Base-by-base conservation (phyloP, 768 basidiomycete species). In the Cubamyces lactineus region DNA sequence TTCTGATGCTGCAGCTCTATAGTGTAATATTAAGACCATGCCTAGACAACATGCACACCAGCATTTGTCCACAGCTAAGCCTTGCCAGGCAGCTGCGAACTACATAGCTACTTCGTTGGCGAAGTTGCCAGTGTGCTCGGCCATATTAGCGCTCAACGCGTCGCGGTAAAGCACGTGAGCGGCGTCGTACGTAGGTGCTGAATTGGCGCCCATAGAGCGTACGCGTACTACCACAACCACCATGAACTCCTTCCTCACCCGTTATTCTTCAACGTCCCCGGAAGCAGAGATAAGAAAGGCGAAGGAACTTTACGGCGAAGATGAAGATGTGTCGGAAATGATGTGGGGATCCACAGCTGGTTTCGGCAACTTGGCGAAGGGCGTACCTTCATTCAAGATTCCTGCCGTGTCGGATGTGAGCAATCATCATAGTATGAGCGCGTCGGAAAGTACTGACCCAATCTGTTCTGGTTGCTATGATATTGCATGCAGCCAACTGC, bases 291-390 rank as follows among this genome's bases (percentile, higher is more conserved):
- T 85, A 4, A 76, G 78, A 61, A 82, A 77, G 65, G 82, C 83
- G 15, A 79, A 78, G 53, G 71, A 75, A 40, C 73, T 81, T 1
- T 73, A 79, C 5, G 84, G 78, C 5, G 86, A 89, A 48, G 86
- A 91, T 43, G 86, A 85, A 19, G 84, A 85, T 45, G 79, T 83
- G 65, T 81, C 84, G 30, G 87, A 89, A 66, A 77, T 82, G n/a
- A 80, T 83, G 72, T 94, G 92, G 92, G 92, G 91, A 16, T 94
- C 92, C 42, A 73, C 83, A 67, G 91, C 85, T n/a, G 92, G 91
- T 65, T 91, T 89, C 73, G 92, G 92, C 23, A 87, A 81, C 71
- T 69, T 93, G 50, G 81, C 83, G 38, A 85, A 84, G 53, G 92
- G 91, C 61, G 79, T 86, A 50, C 91, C 90, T 5, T 79, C 80